Base-by-base conservation (phyloP, 331 rosid species). In the Phaseolus coccineus region DNA sequence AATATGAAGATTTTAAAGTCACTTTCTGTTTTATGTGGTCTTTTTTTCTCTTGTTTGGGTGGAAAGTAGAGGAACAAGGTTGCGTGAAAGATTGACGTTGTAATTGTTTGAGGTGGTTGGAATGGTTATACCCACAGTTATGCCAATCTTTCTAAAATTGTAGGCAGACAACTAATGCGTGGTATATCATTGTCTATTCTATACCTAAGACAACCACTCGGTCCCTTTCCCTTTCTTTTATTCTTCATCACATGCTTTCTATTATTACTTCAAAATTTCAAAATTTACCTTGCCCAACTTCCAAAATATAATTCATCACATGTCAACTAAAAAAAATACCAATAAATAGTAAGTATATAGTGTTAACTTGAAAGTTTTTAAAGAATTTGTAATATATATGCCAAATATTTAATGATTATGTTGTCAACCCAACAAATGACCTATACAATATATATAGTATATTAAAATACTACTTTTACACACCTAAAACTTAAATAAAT, bases 141-240 rank as follows among this genome's bases (percentile, higher is more conserved):
- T 40, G 44, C 31, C 69, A n/a, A 12, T 59, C 27, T 69, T 70
- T 63, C 74, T 30, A 76, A 71, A 76, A 69, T 55, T 64, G 85
- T 48, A 82, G 82, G 77, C 68, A n/a, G 79, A 42, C 79, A 63
- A 73, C 28, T 27, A 30, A 51, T 35, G 78, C 37, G 59, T 73
- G 74, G 27, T 47, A 50, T 44, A 57, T 56, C 28, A 57, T 16
- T 63, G 30, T 52, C 73, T 55, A 61, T 73, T 70, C 31, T 46
- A 53, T 66, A 53, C 76, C 39, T 35, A 35, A 35, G 39, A 35
- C 6, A 35, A 35, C 39, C 39, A 35, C 7, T 33, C 5, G 5
- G 39, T 35, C 57, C n/a, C 1, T 68, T 67, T 40, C 5, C 69
- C 37, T 67, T 55, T 51, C 16, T 56, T 42, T 40, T 53, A 10